phyloP scores from a whole-genome alignment of 2,329 filamentous ascomycete species.

The Aspergillus latus region DNA sequence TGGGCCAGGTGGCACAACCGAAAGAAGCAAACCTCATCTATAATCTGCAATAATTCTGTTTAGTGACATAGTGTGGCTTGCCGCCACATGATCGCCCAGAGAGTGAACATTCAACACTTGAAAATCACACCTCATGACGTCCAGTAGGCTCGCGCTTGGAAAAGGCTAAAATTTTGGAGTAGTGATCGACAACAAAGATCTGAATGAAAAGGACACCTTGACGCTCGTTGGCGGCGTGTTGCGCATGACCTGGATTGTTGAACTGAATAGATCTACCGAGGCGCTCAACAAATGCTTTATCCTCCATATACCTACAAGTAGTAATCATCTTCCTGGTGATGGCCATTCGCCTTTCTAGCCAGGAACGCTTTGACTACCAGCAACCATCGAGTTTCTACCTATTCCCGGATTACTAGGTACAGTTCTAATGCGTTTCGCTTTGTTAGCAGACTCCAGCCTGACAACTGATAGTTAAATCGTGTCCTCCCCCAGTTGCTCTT shows the following conservation, averaged over 20 bases:
- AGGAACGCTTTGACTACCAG: background rate
- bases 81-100: background rate
- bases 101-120: background rate
- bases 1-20: background rate
- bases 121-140: slow-evolving; percentile 1
- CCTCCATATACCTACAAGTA: background rate
- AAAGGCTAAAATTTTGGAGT: background rate
- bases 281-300: background rate
- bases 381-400: background rate
- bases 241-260: background rate
- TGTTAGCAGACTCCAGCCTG: background rate
- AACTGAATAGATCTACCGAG: background rate
- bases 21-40: background rate
- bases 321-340: background rate
- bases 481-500: slow-evolving; percentile 5
- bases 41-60: background rate
- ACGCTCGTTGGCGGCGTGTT: no score
- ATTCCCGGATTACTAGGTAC: background rate
- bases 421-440: background rate
- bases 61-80: background rate
- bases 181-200: background rate
- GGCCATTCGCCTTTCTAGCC: background rate
- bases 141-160: background rate
- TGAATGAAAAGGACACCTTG: background rate
- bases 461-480: background rate